These are phyloP conservation scores for Suillus luteus DNA, from an alignment of 768 basidiomycete genomes.

Conservation along the genomic window DNA sequence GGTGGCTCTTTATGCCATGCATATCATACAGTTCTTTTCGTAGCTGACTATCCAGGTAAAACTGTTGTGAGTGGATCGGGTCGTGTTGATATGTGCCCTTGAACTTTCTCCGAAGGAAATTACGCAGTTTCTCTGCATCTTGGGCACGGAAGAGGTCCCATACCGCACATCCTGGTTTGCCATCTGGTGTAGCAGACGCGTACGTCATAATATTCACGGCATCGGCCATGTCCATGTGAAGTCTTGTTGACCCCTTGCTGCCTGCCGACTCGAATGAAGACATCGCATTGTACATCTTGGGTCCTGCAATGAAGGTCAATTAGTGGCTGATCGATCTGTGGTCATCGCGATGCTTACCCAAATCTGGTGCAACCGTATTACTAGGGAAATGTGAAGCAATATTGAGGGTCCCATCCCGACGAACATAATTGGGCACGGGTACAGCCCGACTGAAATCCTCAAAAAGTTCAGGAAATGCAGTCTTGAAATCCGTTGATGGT, in stretches of 20 bases:
- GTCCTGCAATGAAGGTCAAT: conserved; percentile 51
- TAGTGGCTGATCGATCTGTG: neutral
- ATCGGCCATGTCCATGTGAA: conserved; percentile 96
- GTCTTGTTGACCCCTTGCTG: conserved; percentile 80
- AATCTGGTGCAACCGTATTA: conserved; percentile 77
- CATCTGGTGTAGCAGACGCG: conserved; percentile 58
- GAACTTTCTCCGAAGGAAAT: conserved; percentile 70
- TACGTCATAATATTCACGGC: conserved; percentile 91
- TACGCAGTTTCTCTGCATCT: conserved; percentile 77
- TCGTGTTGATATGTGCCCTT: conserved; percentile 60
- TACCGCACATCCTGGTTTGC: conserved; percentile 72
- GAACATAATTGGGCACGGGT: conserved; percentile 88
- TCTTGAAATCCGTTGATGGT: conserved; percentile 80
- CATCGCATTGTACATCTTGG: conserved; percentile 95
- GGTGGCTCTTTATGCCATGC: conserved; percentile 72
- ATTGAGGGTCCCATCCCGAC: conserved; percentile 87
- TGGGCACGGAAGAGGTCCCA: conserved; percentile 91
- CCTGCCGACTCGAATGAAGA: conserved; percentile 64
- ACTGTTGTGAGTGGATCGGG: conserved; percentile 89
- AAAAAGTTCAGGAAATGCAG: conserved; percentile 80
- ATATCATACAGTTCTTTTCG: conserved; percentile 67
- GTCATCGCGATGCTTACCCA: conserved; percentile 51
- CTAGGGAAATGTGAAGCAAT: conserved; percentile 87
- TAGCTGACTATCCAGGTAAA: conserved; percentile 75
- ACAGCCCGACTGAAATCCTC: conserved; percentile 83